Evolutionary conservation across 805 yeast species (phyloP), one percentile per base, ranked within the genome.

Genomic region (Candida peoriensis): DNA sequence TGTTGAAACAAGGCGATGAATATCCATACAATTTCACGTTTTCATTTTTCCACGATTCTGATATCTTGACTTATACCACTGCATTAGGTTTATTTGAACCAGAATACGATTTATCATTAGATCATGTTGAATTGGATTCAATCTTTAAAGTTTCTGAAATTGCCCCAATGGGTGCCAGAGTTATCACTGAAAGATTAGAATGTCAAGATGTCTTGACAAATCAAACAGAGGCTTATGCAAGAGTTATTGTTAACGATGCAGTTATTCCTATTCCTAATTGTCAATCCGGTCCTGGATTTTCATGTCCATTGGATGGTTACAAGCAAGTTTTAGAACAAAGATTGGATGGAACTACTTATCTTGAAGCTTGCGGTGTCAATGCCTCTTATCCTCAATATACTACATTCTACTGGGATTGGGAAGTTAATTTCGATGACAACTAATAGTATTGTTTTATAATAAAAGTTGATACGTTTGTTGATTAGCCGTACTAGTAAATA

Each of bases 11-110:
- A 35, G 72, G 72, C 24, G 50, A 54, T 8, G 70, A 68, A 39
- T 79, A 74, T 46, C 68, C 63, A 39, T 73, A 56, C 52, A 69
- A 72, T 36, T 63, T 82, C 30, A 79, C 80, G 66, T 65, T n/a
- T 82, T 81, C 77, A 44, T 80, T 84, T 63, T 68, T 85, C 12
- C 95, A 86, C 51, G 95, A 86, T 54, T 72, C 81, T 24, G 81
- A 80, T 42, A 57, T 84, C 27, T 64, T 76, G 42, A 63, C 78
- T 27, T 77, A 70, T 46, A 61, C 79, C 47, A 63, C 84, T 20
- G 83, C 90, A 2, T 58, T 83, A 31, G 88, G 86, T 7, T 54
- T 83, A 19, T 54, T 56, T 23, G 59, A 50, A 18, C 47, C 54
- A 8, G 61, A 52, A 15, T 46, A 57, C 22, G 59, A 59, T 35